Base-by-base conservation (phyloP, 306 rosid genomes). In the Corylus heterophylla region DNA sequence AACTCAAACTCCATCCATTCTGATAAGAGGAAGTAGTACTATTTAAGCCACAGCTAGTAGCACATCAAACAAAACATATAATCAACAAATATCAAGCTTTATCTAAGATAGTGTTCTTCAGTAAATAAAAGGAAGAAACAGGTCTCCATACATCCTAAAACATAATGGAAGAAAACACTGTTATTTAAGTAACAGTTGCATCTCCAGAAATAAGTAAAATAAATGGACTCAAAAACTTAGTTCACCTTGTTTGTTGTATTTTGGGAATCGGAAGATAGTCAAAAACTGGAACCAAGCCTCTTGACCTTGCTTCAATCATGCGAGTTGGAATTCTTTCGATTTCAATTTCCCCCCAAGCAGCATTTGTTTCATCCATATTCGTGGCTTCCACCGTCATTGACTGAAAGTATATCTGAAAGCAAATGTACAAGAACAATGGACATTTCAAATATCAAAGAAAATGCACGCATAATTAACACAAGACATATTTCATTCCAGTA, bases 321-420 rank as follows among this genome's bases (percentile, higher is more conserved):
- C 82, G 80, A 58, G 96, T 89, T 7, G 91, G 88, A 54, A 93
- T 86, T 78, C 89, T 89, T 86, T 96, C 99, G 2, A 93, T 86
- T 87, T 93, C 98, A 48, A 85, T 67, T 85, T 93, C 99, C 20
- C 97, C 97, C 54, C 81, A 91, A 1, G 80, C 79, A 78, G 77
- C 72, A 72, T 76, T 86, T 74, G 70, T 88, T 83, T 74, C 89
- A 81, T 85, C 88, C 84, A 84, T 79, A 71, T 85, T 22, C 49
- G 83, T 42, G 49, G 89, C 89, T 22, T 89, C 93, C 71, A 83
- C 78, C 78, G 75, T 68, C 89, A 93, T 88, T 5, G 88, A 73
- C 71, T 96, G 96, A 80, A 96, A 96, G 87, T 89, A 88, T 66
- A 96, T 89, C 99, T 96, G 86, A 71, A 78, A 88, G 78, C 55